Base-by-base conservation (phyloP, 371 early-diverging fungal genomes). In the Mucor racemosus region DNA sequence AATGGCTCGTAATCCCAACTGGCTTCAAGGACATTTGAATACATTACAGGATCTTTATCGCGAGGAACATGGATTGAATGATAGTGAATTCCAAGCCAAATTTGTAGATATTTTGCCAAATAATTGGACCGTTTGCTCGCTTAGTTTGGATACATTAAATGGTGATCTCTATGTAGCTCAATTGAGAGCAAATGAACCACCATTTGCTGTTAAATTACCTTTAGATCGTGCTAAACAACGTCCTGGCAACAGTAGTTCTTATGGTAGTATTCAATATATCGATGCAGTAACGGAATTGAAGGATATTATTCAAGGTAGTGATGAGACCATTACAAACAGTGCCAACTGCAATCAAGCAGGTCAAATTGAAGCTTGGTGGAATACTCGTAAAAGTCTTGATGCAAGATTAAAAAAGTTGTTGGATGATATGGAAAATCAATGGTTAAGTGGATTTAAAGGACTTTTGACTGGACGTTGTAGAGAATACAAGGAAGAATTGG, bases 331-430 rank as follows among this genome's bases (percentile, higher is more conserved):
- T 19, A 65, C 68, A 1, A 66, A 60, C 5, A 73, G 81, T 1
- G 71, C 75, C n/a, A 58, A 64, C 3, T 74, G 71, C 46, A 65
- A 73, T 26, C 82, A 88, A 0, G 81, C 81, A 11, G 76, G 83
- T 3, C 88, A 90, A 54, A 90, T 92, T 56, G 72, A 79, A 15
- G 68, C 76, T 40, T 97, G 97, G 97, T 95, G 96, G 94, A 81
- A 73, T 39, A 78, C 68, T 7, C 85, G 97, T 19, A 78, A 80
- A 13, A 71, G 66, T 15, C 71, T 96, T 14, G 95, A 97, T 72
- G 70, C 68, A 1, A 86, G 87, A 17, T 59, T 97, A 42, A 79
- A 86, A 46, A 65, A 58, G 3, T 62, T 95, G 19, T 67, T 96
- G 31, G 74, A 58, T 0, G 64, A 68, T 3, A 84, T 97, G 10